These are phyloP conservation scores for Coemansia sp. DNA, from an alignment of 192 early-diverging fungal genomes.

Conservation along the genomic window DNA sequence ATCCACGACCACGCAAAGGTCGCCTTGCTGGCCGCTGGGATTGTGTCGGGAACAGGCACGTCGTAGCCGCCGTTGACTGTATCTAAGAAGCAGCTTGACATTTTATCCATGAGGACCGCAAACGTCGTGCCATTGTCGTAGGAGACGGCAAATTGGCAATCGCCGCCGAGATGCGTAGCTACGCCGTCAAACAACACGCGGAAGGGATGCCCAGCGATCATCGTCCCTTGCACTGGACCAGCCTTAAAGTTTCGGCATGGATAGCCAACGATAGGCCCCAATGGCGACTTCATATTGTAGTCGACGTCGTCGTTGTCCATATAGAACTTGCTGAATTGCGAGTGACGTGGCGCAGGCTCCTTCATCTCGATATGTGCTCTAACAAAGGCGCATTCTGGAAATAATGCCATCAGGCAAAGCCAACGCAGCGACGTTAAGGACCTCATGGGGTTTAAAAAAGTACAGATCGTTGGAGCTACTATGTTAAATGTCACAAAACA, in stretches of 20 bases:
- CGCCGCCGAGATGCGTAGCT: constrained; percentile 64
- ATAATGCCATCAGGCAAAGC: background rate
- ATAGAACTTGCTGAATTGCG: constrained; percentile 51
- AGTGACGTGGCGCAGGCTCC: constrained; percentile 51
- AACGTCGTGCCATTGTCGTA: constrained; percentile 63
- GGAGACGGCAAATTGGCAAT: constrained; percentile 70
- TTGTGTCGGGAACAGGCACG: constrained; percentile 61
- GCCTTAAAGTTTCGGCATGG: constrained; percentile 51
- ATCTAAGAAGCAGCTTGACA: constrained; percentile 51
- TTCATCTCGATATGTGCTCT: constrained; percentile 46
- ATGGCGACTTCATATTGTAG: constrained; percentile 56
- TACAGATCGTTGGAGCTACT: background rate
- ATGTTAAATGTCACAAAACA: background rate
- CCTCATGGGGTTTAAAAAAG: background rate
- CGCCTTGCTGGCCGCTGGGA: constrained; percentile 58
- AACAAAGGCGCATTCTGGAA: constrained; percentile 9
- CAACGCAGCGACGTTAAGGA: background rate
- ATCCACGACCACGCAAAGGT: constrained; percentile 69
- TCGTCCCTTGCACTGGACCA: constrained; percentile 37
- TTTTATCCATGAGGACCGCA: constrained; percentile 62
- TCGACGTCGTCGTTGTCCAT: constrained; percentile 51
- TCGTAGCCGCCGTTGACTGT: constrained; percentile 44
- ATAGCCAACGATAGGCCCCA: constrained; percentile 46
- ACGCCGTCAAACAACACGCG: constrained; percentile 56
- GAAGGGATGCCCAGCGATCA: constrained; percentile 57